These are phyloP conservation scores for Trypanosoma conorhini DNA, from an alignment of 208 protist genomes.

Conservation along the genomic window DNA sequence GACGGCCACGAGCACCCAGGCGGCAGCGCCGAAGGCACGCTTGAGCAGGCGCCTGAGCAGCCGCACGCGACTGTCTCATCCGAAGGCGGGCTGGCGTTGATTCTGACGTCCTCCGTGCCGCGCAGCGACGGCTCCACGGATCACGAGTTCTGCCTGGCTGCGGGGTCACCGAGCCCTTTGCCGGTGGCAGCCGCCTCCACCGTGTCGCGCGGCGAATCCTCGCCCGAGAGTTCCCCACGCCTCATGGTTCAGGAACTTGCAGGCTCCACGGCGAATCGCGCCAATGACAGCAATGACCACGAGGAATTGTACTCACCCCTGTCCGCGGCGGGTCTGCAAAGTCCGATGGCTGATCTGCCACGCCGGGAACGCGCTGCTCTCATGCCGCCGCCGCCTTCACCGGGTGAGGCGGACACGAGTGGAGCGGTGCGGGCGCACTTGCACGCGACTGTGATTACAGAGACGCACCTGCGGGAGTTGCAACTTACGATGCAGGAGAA, in stretches of 20 bases:
- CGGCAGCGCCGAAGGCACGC: neutral
- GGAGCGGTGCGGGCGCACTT: neutral
- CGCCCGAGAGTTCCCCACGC: neutral
- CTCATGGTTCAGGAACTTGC: neutral
- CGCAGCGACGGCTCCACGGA: neutral
- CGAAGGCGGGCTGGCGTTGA: neutral
- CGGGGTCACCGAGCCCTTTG: neutral
- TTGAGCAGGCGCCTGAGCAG: neutral
- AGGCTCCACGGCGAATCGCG: neutral
- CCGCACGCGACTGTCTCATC: neutral
- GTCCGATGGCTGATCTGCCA: neutral
- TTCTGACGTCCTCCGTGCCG: neutral
- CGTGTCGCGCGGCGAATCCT: neutral
- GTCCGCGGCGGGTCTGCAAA: neutral
- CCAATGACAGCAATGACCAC: neutral
- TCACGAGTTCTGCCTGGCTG: neutral
- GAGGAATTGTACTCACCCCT: neutral
- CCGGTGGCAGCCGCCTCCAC: neutral
- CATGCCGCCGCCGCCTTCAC: slow-evolving; percentile 11
- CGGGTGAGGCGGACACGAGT: neutral
- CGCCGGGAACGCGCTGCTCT: slow-evolving; percentile 1
- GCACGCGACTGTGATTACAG: neutral
- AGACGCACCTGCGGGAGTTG: neutral
- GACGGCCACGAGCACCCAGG: neutral
- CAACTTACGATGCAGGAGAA: slow-evolving; percentile 5